Percentiles rank a stretch among this genome's conserved stretches.
phyloP scores from a whole-genome alignment of 1,139 yeast species.

The Blastobotrys illinoisensis region DNA sequence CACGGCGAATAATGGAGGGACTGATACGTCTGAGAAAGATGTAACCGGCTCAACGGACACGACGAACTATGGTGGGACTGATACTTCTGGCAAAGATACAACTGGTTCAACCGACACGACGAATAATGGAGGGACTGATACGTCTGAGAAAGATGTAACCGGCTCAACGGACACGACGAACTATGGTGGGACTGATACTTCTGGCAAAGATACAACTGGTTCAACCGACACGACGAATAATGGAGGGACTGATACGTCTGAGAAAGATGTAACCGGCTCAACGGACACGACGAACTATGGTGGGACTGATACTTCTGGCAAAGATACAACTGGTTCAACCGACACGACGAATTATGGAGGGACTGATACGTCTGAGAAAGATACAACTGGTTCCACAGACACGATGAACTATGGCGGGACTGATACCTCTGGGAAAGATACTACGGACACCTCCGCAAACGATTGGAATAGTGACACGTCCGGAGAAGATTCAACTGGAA shows the following conservation, averaged over 20 bases:
- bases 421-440: background rate
- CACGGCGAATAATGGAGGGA: background rate
- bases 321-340: background rate
- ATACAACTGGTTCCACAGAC: background rate
- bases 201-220: background rate
- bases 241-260: background rate
- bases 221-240: background rate
- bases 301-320: background rate
- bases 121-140: background rate
- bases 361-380: background rate
- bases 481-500: background rate
- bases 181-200: background rate
- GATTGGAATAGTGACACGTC: background rate
- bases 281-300: background rate
- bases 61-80: background rate
- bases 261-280: background rate
- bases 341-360: background rate
- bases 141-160: background rate
- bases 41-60: background rate
- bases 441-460: background rate
- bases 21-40: background rate
- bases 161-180: background rate
- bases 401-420: background rate
- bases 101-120: background rate
- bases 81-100: background rate